A percentile compares a stretch with the other conserved stretches of the same genome.
Evolutionary conservation across 2,329 filamentous ascomycete genomes (phyloP).

Genomic region (Echinosphaeria canescens): DNA sequence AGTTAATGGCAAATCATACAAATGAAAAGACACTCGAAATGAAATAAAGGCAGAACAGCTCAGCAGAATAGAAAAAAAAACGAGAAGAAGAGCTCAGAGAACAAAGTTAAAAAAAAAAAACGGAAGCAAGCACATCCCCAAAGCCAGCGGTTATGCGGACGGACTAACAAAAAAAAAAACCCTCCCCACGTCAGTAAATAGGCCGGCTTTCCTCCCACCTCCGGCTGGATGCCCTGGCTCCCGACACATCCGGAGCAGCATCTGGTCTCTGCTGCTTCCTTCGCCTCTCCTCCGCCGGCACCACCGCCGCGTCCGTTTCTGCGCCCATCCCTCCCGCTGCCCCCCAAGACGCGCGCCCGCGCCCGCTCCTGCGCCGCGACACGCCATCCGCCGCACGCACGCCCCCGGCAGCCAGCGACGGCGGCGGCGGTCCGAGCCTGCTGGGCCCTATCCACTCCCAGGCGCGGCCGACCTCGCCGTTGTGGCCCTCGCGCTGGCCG

Average conservation of each 20-base stretch:
- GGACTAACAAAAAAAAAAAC: conserved; percentile 1
- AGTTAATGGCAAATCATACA: neutral
- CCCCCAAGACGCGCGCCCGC: conserved; percentile 19
- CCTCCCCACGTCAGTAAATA: conserved; percentile 6
- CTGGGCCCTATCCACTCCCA: conserved; percentile 51
- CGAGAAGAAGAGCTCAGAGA: no score
- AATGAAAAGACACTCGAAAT: neutral
- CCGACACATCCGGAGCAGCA: no score
- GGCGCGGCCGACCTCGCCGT: conserved; percentile 41
- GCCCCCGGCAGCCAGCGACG: neutral
- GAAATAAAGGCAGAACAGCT: neutral
- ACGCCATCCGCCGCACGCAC: neutral
- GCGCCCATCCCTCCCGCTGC: conserved; percentile 7
- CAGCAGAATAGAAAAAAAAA: conserved; percentile 1
- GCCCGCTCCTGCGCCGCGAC: conserved; percentile 21
- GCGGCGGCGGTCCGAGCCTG: conserved; percentile 1
- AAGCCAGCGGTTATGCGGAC: neutral
- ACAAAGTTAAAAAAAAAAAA: neutral
- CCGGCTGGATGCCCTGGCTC: no score
- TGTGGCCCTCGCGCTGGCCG: conserved; percentile 43
- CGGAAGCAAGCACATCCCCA: neutral
- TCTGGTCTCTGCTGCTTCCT: no score
- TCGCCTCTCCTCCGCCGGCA: conserved; percentile 5
- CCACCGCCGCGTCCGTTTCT: conserved; percentile 7
- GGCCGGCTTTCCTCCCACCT: conserved; percentile 17